Conservation (phyloP, 352 stramenopile genomes). For the Aphanomyces cochlioides region DNA sequence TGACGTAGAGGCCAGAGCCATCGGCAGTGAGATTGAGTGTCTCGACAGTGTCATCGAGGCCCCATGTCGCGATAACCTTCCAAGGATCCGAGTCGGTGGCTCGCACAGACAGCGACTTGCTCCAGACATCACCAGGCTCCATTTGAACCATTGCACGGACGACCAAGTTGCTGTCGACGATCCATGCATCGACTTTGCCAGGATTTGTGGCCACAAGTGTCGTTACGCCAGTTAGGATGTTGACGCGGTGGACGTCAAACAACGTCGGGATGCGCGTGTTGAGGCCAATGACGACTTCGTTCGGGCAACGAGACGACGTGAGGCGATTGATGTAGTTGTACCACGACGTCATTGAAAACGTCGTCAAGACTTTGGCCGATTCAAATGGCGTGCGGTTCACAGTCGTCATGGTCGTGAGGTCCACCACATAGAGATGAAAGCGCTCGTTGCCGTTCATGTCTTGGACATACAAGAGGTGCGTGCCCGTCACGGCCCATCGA, state of each 20-base stretch:
- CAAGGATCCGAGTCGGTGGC: conserved; percentile 33
- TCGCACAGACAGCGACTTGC: conserved; percentile 36
- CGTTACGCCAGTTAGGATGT: conserved; percentile 36
- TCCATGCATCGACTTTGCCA: conserved; percentile 35
- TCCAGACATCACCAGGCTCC: conserved; percentile 33
- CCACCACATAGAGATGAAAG: conserved; percentile 44
- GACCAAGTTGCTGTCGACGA: conserved; percentile 37
- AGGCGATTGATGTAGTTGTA: conserved; percentile 31
- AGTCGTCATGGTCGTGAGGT: conserved; percentile 38
- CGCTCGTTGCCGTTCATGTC: conserved; percentile 47
- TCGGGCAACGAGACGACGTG: conserved; percentile 35
- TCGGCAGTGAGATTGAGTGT: conserved; percentile 38
- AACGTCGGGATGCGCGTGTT: conserved; percentile 40
- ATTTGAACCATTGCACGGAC: conserved; percentile 31
- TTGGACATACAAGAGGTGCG: conserved; percentile 41
- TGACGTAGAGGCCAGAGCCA: conserved; percentile 37
- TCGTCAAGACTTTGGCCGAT: conserved; percentile 35
- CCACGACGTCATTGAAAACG: conserved; percentile 8
- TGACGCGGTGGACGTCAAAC: conserved; percentile 40
- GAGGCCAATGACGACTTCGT: conserved; percentile 40
- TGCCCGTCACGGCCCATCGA: conserved; percentile 39
- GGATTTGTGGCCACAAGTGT: conserved; percentile 39
- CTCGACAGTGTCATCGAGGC: conserved; percentile 37
- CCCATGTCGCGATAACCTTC: conserved; percentile 41
- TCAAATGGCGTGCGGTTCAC: conserved; percentile 43